Evolutionary conservation across 169 alveolate genomes (phyloP), one percentile per base, ranked within the genome.

Genomic region (Plasmodium reichenowi): DNA sequence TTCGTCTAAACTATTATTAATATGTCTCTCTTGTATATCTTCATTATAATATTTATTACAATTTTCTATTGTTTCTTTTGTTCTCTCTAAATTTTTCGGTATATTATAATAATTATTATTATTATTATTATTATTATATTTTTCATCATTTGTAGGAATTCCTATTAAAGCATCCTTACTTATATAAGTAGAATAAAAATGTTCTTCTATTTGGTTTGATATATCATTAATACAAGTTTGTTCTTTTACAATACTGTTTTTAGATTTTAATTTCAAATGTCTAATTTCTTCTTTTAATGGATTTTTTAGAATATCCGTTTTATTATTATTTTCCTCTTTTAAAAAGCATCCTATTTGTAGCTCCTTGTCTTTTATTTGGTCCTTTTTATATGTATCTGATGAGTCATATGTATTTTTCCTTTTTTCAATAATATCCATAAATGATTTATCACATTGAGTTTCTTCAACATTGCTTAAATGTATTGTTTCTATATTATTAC

Each of bases 291-390:
- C 10, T 24, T 62, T 62, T 62, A 62, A 7, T 62, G 71, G 9
- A 17, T 22, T 24, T 62, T 62, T 7, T 15, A 7, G 26, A 20
- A 62, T 13, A 6, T 62, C 29, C 8, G 20, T 54, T 12, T 62
- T 20, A 24, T 62, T 12, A 20, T 62, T 62, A 62, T 62, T 62
- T 73, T 43, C 70, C 38, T 47, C 20, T 43, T n/a, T 47, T 59
- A 56, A 13, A 17, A 15, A 56, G 24, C 13, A 7, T 73, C 26
- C 26, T 9, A 73, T 73, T 73, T 73, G 59, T 32, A 12, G 29
- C 48, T 56, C 63, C 74, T 74, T 13, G 60, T 66, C 64, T n/a
- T 78, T 43, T 29, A 29, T 56, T 63, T 72, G 24, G 15, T 60
- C 58, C 17, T 2, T 13, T 67, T 74, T 29, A 20, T 60, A 17